Base-by-base conservation (phyloP, 2,329 filamentous ascomycete genomes). In the Drechslera avenae region DNA sequence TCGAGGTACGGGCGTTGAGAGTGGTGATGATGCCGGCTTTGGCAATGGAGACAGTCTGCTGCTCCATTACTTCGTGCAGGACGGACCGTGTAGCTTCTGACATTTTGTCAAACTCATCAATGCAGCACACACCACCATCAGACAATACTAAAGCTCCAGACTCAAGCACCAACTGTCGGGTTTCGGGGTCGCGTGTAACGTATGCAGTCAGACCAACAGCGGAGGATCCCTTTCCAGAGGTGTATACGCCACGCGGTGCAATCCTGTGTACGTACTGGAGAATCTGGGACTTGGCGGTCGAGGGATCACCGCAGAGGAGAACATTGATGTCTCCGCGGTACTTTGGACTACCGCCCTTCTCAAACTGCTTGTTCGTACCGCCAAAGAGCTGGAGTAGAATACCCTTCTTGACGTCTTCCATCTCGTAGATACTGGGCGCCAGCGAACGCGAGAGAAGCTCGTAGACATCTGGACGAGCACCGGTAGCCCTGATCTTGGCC, bases 401-500 rank as follows among this genome's bases (percentile, higher is more conserved):
- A 9, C 94, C 94, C 77, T 99, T 99, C 81, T 99, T 99, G 39
- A 97, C 91, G 67, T 99, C 94, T 62, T 99, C 94, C 86, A 96
- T 89, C 75, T 99, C 94, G 77, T 95, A 97, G 67, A 99, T 88
- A 52, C 92, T 97, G 12, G 94, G 94, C 2, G 94, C 94, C 21
- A 99, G 80, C 1, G 93, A 97, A 31, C 93, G 86, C 14, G 94
- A 84, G 3, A 99, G 84, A 18, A 99, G 83, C 17, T 99, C 92
- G 73, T 99, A 99, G 46, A 99, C 86, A 72, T 99, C 94, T 1
- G 87, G 80, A 45, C 94, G 86, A 26, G 84, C 82, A 9, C 89
- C 90, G 9, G 89, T 94, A 52, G 83, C 86, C 66, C 84, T 88
- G 71, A 99, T 99, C 78, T 89, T 93, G 48, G 86, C 86, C 71